Percentiles rank a stretch among this genome's conserved stretches.
phyloP scores from a whole-genome alignment of 78 protist genomes.

The slime mould (Dictyostelium discoideum) region dicty_2.7 NC_007090.3:1110501-1111000 shows the following conservation, averaged over 20 bases:
- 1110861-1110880: no score
- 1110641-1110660: background rate
- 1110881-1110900: no score
- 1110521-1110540: background rate
- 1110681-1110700: background rate
- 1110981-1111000: background rate
- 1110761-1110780: background rate
- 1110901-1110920: background rate
- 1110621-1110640: background rate
- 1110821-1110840: no score
- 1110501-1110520: background rate
- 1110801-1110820: no score
- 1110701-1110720: slow-evolving; percentile 11
- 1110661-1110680: background rate
- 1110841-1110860: no score
- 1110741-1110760: slow-evolving; percentile 13
- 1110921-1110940: background rate
- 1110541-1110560: slow-evolving; percentile 23
- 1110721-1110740: background rate
- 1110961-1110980: background rate
- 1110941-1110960: background rate
- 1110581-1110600: background rate
- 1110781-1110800: background rate
- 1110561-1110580: background rate
- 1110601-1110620: background rate